Base-by-base conservation (phyloP, 2,329 filamentous ascomycete genomes). In the Penicillium sp. region DNA sequence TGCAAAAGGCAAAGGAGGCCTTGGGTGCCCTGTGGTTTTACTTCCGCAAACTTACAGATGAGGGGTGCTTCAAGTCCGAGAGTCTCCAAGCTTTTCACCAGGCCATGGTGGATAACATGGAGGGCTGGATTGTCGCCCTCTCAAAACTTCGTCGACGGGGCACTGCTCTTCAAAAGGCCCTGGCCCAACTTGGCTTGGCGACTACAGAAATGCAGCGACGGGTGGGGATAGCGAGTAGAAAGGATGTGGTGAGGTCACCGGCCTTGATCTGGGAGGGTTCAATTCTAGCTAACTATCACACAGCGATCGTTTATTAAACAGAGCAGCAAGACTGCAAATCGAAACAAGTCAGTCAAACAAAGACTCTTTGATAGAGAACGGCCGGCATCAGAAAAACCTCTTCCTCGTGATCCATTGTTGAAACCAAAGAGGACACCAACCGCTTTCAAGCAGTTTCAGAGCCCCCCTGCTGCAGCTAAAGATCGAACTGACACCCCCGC, bases 31-130 rank as follows among this genome's bases (percentile, higher is more conserved):
- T 97, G 52, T 87, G 87, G 56, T 80, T 84, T 55, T 97, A 96
- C 73, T 79, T 97, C 49, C 80, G 82, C 6, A 80, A 84, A 35
- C 84, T 95, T 60, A 82, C 85, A 46, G 79, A 86, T 38, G 81
- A 84, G 5, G 80, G 82, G 63, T 86, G 84, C 73, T 82, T 86
- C 56, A 76, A 82, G 51, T 78, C 82, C 17, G 74, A 78, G 27
- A 85, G 88, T 48, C 84, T 90, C 23, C 81, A 83, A 37, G 87
- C 90, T 47, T 91, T 96, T 21, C 94, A 90, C 66, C 84, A 88
- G 41, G 91, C 93, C 38, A 97, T 97, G 93, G 89, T 89, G 69
- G 90, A 91, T 35, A 97, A 97, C 67, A 88, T 92, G 9, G 89
- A 95, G 62, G 92, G 93, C 43, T 97, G 93, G 93, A 85, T 88